Percentiles rank a stretch among this genome's conserved stretches.
Conservation (phyloP, 2,329 filamentous ascomycete genomes). For the Alternaria incomplexa region DNA sequence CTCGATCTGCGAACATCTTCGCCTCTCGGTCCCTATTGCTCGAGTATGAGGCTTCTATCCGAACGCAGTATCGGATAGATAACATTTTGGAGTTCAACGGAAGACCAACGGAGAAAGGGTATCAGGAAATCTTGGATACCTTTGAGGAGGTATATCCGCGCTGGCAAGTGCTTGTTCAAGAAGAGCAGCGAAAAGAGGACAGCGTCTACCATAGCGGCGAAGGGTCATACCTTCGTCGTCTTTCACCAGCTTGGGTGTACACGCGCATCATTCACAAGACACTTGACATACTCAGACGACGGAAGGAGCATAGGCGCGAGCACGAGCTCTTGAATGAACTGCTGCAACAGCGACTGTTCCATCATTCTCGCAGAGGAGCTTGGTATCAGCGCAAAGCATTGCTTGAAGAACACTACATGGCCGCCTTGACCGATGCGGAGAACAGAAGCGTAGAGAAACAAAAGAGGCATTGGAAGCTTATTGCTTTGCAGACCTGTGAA, state of each 20-base stretch:
- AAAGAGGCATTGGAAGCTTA: conserved; percentile 82
- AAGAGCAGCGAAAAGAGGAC: conserved; percentile 81
- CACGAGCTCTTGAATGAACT: conserved; percentile 76
- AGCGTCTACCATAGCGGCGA: conserved; percentile 80
- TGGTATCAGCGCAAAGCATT: conserved; percentile 98
- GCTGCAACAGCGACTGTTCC: conserved; percentile 81
- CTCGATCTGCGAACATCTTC: conserved; percentile 88
- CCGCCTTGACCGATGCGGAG: conserved; percentile 44
- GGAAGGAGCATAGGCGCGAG: conserved; percentile 81
- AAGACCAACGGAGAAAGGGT: conserved; percentile 67
- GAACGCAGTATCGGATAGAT: conserved; percentile 82
- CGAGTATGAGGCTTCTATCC: conserved; percentile 87
- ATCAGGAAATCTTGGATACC: conserved; percentile 71
- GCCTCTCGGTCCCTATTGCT: conserved; percentile 74
- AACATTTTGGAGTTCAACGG: conserved; percentile 80
- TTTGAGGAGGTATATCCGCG: conserved; percentile 78
- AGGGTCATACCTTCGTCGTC: conserved; percentile 84
- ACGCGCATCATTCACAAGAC: conserved; percentile 93
- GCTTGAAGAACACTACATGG: conserved; percentile 95
- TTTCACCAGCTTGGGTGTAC: conserved; percentile 91
- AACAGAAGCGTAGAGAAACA: conserved; percentile 60
- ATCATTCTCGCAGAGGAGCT: conserved; percentile 79
- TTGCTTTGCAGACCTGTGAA: conserved; percentile 82
- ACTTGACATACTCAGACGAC: conserved; percentile 75
- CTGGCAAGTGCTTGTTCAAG: conserved; percentile 75